A percentile compares a stretch with the other conserved stretches of the same genome.
Evolutionary conservation across 2,329 filamentous ascomycete genomes (phyloP).

Genomic region (Byssochlamys sp.): DNA sequence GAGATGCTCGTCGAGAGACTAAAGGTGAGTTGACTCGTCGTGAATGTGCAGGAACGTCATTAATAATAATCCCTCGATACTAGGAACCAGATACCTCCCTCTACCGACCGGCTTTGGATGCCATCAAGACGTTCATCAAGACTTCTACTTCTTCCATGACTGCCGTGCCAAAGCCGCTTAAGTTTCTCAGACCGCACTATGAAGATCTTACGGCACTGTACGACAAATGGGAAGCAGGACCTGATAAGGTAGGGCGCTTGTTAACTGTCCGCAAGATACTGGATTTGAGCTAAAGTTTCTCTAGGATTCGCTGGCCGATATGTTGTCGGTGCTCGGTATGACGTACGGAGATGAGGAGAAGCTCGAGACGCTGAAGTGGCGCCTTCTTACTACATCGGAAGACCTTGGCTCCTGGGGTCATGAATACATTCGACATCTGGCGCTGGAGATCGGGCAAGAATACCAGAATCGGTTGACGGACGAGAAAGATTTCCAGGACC

Average conservation of each 20-base stretch:
- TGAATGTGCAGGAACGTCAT: slow-evolving; percentile 13
- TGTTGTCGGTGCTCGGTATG: slow-evolving; percentile 95
- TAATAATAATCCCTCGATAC: slow-evolving; percentile 12
- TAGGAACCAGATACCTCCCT: slow-evolving; percentile 78
- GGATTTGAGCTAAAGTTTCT: slow-evolving; percentile 8
- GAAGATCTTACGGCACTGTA: slow-evolving; percentile 78
- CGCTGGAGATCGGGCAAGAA: slow-evolving; percentile 89
- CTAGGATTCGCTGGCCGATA: slow-evolving; percentile 72
- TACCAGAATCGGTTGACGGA: slow-evolving; percentile 78
- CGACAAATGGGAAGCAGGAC: slow-evolving; percentile 74
- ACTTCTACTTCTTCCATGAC: slow-evolving; percentile 99
- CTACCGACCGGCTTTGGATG: slow-evolving; percentile 85
- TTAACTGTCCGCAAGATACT: not conserved
- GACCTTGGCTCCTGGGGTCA: slow-evolving; percentile 97
- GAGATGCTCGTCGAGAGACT: slow-evolving; percentile 96
- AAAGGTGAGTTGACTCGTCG: slow-evolving; percentile 53
- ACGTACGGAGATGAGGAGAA: slow-evolving; percentile 95
- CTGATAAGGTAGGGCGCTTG: slow-evolving; percentile 60
- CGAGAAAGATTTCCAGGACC: slow-evolving; percentile 72
- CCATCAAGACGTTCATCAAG: slow-evolving; percentile 97
- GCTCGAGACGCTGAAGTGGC: slow-evolving; percentile 91
- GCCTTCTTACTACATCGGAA: slow-evolving; percentile 75
- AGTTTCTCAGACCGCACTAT: slow-evolving; percentile 95
- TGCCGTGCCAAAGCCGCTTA: slow-evolving; percentile 92
- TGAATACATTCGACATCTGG: slow-evolving; percentile 92